Percentiles rank a stretch among this genome's conserved stretches.
Evolutionary conservation across 2,329 filamentous ascomycete species (phyloP).

Genomic region (Xylariales sp.): DNA sequence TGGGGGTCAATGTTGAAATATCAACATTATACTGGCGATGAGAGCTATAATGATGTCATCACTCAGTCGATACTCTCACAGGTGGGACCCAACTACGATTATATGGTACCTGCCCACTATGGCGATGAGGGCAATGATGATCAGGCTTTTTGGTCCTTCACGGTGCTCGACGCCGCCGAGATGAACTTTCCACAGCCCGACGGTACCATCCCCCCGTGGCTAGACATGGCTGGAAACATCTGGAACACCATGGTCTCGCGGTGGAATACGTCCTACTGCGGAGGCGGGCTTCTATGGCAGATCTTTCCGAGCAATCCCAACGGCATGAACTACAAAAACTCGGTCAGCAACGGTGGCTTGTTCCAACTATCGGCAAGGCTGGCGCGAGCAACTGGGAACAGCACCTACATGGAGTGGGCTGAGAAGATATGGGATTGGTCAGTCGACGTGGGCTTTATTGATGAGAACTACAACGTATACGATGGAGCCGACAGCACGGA

Average conservation of each 20-base stretch:
- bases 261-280: constrained; percentile 66
- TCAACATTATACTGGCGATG: constrained; percentile 61
- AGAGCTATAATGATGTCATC: constrained; percentile 55
- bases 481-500: constrained; percentile 55
- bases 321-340: constrained; percentile 80
- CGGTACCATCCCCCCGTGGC: constrained; percentile 54
- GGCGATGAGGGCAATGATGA: constrained; percentile 71
- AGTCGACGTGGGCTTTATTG: constrained; percentile 51
- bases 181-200: constrained; percentile 61
- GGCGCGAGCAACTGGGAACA: constrained; percentile 63
- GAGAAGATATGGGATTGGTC: constrained; percentile 65
- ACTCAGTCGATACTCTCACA: constrained; percentile 56
- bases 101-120: constrained; percentile 51
- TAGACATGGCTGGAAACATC: constrained; percentile 63
- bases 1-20: constrained; percentile 69
- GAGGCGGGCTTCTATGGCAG: constrained; percentile 76
- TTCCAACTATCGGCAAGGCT: constrained; percentile 77
- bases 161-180: constrained; percentile 65
- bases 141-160: constrained; percentile 69
- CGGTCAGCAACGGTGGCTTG: constrained; percentile 75
- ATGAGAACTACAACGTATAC: constrained; percentile 46
- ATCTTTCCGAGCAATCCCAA: constrained; percentile 70
- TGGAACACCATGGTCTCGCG: constrained; percentile 67
- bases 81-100: constrained; percentile 53
- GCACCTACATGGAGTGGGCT: constrained; percentile 64